A percentile compares a stretch with the other conserved stretches of the same genome.
Evolutionary conservation across 2,329 filamentous ascomycete species (phyloP).

Genomic region (Daldinia eschscholtzii): DNA sequence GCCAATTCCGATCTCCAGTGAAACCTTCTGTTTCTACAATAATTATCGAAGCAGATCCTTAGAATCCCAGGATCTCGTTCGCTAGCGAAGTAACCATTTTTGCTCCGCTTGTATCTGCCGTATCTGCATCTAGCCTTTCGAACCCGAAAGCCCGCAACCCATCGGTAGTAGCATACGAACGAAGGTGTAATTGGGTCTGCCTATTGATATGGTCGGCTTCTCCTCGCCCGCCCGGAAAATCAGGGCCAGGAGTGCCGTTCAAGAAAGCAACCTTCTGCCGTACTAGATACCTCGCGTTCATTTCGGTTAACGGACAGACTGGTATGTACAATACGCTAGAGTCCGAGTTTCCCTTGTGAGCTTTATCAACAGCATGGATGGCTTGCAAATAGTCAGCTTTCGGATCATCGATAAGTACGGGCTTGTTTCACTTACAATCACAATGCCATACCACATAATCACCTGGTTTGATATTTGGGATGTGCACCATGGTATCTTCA

Average conservation of each 20-base stretch:
- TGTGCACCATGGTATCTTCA: conserved; percentile 76
- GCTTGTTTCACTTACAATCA: conserved; percentile 64
- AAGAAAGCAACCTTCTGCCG: conserved; percentile 80
- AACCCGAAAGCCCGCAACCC: conserved; percentile 62
- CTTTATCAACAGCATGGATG: conserved; percentile 86
- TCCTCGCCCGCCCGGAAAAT: conserved; percentile 79
- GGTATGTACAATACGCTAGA: conserved; percentile 92
- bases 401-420: conserved; percentile 46
- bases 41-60: not conserved
- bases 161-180: conserved; percentile 49
- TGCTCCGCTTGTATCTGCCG: conserved; percentile 53
- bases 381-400: conserved; percentile 49
- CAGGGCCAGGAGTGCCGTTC: conserved; percentile 74
- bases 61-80: conserved; percentile 61
- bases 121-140: conserved; percentile 52
- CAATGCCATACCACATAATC: conserved; percentile 90
- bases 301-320: conserved; percentile 81
- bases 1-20: conserved; percentile 17
- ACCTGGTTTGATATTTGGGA: conserved; percentile 76
- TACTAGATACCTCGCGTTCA: conserved; percentile 77
- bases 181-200: conserved; percentile 57
- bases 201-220: conserved; percentile 68
- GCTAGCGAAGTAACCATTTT: conserved; percentile 55
- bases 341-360: conserved; percentile 78
- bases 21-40: conserved; percentile 30